Evolutionary conservation across 305 asterid genomes (phyloP).

Genomic region (Solanum hybrid): DNA sequence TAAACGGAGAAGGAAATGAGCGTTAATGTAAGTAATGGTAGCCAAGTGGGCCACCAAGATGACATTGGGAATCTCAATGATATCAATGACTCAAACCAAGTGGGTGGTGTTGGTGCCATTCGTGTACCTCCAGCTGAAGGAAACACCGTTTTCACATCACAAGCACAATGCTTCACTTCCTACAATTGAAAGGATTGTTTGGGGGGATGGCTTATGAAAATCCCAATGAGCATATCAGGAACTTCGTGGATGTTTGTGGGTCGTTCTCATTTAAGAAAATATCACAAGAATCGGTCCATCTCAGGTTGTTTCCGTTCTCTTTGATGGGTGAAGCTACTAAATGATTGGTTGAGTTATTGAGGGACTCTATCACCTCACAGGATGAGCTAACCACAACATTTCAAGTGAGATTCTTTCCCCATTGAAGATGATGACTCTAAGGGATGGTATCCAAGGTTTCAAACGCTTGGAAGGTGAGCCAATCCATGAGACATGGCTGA

Average conservation of each 20-base stretch:
- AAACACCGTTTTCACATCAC: neutral
- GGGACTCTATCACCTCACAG: neutral
- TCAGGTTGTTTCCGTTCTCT: neutral
- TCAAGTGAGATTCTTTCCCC: neutral
- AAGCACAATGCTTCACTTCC: neutral
- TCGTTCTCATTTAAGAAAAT: neutral
- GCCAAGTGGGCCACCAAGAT: neutral
- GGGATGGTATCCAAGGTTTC: neutral
- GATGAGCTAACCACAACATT: neutral
- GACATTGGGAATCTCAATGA: neutral
- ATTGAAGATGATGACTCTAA: neutral
- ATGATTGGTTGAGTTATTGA: too few relatives aligned
- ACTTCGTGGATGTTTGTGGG: neutral
- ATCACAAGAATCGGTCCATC: neutral
- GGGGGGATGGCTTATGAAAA: neutral
- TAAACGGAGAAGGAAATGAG: neutral
- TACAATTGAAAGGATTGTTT: neutral
- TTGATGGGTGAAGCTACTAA: neutral
- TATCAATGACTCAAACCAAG: neutral
- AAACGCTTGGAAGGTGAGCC: neutral
- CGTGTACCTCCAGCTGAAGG: neutral
- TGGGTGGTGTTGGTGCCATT: neutral
- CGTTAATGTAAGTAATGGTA: neutral
- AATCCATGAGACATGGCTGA: neutral
- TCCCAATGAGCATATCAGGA: neutral